These are phyloP conservation scores for Aphanocladium album DNA, from an alignment of 2,329 filamentous ascomycete genomes.

Conservation along the genomic window DNA sequence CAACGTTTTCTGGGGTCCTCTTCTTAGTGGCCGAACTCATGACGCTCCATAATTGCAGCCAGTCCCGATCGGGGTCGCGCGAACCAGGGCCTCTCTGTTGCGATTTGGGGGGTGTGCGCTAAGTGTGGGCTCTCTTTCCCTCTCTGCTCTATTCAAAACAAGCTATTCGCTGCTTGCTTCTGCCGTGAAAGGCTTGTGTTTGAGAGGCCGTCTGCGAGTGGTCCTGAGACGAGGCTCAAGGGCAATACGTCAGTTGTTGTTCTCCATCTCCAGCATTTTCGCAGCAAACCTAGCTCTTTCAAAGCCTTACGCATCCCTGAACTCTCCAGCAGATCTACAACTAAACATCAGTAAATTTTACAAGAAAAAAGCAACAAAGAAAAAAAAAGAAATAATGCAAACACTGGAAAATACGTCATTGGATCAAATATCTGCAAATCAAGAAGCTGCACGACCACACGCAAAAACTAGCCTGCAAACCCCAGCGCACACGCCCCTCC, in stretches of 20 bases:
- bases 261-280: not conserved
- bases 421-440: not conserved
- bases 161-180: not conserved
- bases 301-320: too few species aligned
- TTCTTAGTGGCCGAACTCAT: not conserved
- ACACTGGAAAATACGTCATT: not conserved
- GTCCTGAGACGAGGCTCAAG: not conserved
- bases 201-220: not conserved
- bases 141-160: not conserved
- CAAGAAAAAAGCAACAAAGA: not conserved
- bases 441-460: not conserved
- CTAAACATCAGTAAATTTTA: too few species aligned
- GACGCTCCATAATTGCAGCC: not conserved
- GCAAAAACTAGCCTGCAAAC: not conserved
- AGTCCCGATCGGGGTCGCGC: not conserved
- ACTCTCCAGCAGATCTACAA: too few species aligned
- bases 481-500: constrained; percentile 1
- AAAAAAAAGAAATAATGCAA: not conserved
- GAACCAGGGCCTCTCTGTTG: not conserved
- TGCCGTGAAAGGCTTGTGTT: not conserved
- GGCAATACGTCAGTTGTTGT: not conserved
- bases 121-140: not conserved
- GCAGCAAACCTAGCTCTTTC: not conserved
- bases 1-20: constrained; percentile 8
- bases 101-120: not conserved